Percentiles rank a stretch among this genome's conserved stretches.
These are phyloP conservation scores for Ormosia emarginata DNA, from an alignment of 306 rosid species.

Conservation along the genomic window DNA sequence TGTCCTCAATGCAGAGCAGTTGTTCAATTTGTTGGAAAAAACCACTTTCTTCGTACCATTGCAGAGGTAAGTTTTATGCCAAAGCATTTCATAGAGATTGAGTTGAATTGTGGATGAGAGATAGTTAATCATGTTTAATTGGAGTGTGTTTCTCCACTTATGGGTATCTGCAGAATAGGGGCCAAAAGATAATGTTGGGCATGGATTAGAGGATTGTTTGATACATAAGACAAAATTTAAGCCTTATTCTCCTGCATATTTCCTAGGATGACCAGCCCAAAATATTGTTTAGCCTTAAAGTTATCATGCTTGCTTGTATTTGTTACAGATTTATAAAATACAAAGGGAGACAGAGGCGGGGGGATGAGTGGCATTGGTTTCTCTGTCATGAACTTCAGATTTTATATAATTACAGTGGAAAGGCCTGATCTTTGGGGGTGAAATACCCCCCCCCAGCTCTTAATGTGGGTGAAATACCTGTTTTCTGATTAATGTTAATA, in stretches of 20 bases:
- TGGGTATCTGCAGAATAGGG: not conserved
- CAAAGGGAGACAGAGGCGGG: not conserved
- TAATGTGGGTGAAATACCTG: not conserved
- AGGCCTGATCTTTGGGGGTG: not conserved
- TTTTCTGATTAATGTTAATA: not conserved
- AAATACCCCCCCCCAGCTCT: not conserved
- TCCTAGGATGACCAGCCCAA: not conserved
- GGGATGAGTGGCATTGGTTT: not conserved
- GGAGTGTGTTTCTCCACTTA: not conserved
- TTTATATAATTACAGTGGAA: not conserved
- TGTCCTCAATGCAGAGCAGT: constrained; percentile 96
- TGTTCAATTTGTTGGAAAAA: constrained; percentile 85
- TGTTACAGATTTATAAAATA: not conserved
- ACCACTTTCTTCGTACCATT: constrained; percentile 73
- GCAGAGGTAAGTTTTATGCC: constrained; percentile 46
- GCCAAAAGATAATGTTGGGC: not conserved
- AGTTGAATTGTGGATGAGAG: not conserved
- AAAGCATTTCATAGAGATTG: constrained; percentile 10
- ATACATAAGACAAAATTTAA: not conserved
- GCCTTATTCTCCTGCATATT: not conserved
- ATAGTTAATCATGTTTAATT: not conserved
- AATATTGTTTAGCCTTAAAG: not conserved
- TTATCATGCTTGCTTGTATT: not conserved
- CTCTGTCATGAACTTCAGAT: not conserved
- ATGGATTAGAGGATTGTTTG: not conserved